Base-by-base conservation (phyloP, 2,329 filamentous ascomycete genomes). In the Didymella keratinophila region DNA sequence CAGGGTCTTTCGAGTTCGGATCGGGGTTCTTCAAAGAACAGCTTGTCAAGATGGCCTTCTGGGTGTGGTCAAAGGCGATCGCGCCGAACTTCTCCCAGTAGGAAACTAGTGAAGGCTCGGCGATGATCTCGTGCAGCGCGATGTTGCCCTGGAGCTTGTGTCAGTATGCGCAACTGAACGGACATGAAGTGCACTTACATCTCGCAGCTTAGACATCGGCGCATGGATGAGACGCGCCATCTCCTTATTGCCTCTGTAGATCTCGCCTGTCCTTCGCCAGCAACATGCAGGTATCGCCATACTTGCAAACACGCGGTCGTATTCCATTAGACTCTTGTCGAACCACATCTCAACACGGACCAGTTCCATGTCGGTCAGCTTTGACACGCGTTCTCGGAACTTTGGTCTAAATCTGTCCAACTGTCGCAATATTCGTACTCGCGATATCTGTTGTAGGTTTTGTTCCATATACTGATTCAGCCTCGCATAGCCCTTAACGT, bases 31-130 rank as follows among this genome's bases (percentile, higher is more conserved):
- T 97, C 61, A 99, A 80, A 11, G 91, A 90, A 75, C 95, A 99
- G 65, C 91, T 94, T 21, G 95, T 99, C 66, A 99, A 82, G 71
- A 99, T 92, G 21, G 94, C 96, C 76, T 99, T 97, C 74, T 98
- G 95, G 10, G 87, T 89, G 56, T 89, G 87, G 73, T 99, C 95
- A 77, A 99, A 99, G 10, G 95, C 96, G 69, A 99, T 98, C 5
- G 93, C 94, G 49, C 94, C 93, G 72, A 99, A 99, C 72, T 99
- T 97, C 78, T 99, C 95, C 95, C 95, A 99, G 72, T 99, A 99
- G 69, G 92, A 91, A 53, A 98, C 95, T 60, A 97, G 86, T 39
- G 93, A 96, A 61, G 96, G 92, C 79, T 99, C 95, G 2, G 92
- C 93, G 43, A 99, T 87, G 63, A 99, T 96, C 76, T 99, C 93